Percentiles rank a stretch among this genome's conserved stretches.
phyloP scores from a whole-genome alignment of 2,329 filamentous ascomycete species.

The Neopestalotiopsis sp. region DNA sequence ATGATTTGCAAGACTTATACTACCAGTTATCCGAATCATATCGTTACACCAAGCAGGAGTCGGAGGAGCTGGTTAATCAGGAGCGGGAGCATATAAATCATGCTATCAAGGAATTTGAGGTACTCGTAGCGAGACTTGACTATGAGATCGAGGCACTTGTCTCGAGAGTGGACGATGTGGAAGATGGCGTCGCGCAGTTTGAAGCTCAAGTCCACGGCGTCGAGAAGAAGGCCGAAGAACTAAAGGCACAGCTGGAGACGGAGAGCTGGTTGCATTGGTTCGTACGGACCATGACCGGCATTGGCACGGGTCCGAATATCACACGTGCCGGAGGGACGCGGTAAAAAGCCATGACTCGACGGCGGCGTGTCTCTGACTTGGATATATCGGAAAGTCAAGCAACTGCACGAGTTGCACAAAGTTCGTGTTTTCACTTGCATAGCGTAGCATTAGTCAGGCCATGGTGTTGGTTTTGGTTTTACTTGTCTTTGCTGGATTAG shows the following conservation, averaged over 20 bases:
- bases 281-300: conserved; percentile 63
- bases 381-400: not conserved
- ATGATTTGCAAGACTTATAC: conserved; percentile 71
- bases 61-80: conserved; percentile 70
- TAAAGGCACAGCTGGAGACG: conserved; percentile 66
- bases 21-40: conserved; percentile 73
- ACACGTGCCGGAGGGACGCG: conserved; percentile 29
- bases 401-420: not conserved
- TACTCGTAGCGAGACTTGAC: conserved; percentile 82
- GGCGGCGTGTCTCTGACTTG: not conserved
- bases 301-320: conserved; percentile 65
- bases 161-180: conserved; percentile 83
- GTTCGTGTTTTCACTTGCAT: conserved; percentile 10
- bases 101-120: conserved; percentile 77
- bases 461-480: conserved; percentile 7
- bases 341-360: not conserved
- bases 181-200: conserved; percentile 80
- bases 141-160: conserved; percentile 87
- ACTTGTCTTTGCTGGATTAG: not conserved
- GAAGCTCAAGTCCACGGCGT: conserved; percentile 77
- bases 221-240: conserved; percentile 65
- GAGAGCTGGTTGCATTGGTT: conserved; percentile 71
- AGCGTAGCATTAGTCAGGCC: conserved; percentile 10
- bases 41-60: conserved; percentile 68
- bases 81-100: conserved; percentile 74